Evolutionary conservation across 345 rosid species (phyloP).

Genomic region (Carallia brachiata): DNA sequence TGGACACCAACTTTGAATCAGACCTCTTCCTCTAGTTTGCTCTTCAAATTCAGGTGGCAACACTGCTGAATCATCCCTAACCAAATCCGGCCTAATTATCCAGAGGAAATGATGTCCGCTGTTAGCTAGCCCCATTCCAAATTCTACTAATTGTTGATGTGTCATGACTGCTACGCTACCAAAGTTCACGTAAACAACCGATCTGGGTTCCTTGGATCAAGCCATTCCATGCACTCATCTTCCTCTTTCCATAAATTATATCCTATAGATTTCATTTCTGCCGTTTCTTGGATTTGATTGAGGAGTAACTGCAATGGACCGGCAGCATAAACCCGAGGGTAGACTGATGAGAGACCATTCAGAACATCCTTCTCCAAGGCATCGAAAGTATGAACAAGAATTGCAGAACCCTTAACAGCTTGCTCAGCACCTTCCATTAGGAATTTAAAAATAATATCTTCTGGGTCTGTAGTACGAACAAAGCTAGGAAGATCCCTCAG

Average conservation of each 20-base stretch:
- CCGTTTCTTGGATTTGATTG: no score
- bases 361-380: no score
- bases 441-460: no score
- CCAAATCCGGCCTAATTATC: not conserved
- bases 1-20: not conserved
- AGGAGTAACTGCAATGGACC: no score
- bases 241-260: constrained; percentile 3
- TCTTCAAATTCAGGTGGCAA: not conserved
- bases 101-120: not conserved
- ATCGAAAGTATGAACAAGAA: no score
- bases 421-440: no score
- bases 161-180: constrained; percentile 1
- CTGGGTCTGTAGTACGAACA: no score
- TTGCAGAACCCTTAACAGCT: no score
- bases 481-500: not conserved
- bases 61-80: not conserved
- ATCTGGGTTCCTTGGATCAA: not conserved
- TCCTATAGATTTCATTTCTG: no score
- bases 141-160: not conserved
- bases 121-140: not conserved
- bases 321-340: no score
- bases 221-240: not conserved
- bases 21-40: not conserved
- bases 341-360: no score
- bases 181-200: not conserved